phyloP scores from a whole-genome alignment of 805 yeast genomes.

The Ogataea corticis region DNA sequence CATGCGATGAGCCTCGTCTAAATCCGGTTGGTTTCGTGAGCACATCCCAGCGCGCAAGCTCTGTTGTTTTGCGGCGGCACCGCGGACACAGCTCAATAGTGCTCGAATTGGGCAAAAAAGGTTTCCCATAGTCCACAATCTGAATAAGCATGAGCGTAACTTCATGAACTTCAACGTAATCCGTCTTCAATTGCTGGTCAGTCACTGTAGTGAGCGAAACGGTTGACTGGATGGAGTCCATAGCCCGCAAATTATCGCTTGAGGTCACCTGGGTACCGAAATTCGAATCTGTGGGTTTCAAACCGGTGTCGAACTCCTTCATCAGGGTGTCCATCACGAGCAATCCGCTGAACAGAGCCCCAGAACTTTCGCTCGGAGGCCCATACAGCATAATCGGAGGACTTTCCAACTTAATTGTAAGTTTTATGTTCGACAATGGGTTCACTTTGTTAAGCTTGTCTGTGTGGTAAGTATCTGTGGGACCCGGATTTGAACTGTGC shows the following conservation, averaged over 20 bases:
- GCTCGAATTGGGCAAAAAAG: slow-evolving; percentile 58
- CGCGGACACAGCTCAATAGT: slow-evolving; percentile 53
- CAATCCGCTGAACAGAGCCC: slow-evolving; percentile 83
- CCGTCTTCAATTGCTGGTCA: slow-evolving; percentile 24
- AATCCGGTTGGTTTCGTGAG: slow-evolving; percentile 59
- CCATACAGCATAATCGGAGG: slow-evolving; percentile 93
- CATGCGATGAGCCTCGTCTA: slow-evolving; percentile 64
- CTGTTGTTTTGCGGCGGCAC: slow-evolving; percentile 56
- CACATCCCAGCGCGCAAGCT: slow-evolving; percentile 87
- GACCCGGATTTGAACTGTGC: background rate
- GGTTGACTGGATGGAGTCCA: slow-evolving; percentile 22
- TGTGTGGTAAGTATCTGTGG: slow-evolving; percentile 29
- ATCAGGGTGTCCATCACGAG: slow-evolving; percentile 56
- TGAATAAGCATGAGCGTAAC: slow-evolving; percentile 75
- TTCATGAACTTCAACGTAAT: slow-evolving; percentile 50
- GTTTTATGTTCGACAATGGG: slow-evolving; percentile 32
- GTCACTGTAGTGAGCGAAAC: slow-evolving; percentile 26
- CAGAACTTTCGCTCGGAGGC: slow-evolving; percentile 71
- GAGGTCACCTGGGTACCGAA: background rate
- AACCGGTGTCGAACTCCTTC: slow-evolving; percentile 6
- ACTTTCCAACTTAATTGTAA: slow-evolving; percentile 72
- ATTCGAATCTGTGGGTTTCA: slow-evolving; percentile 2
- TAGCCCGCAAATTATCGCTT: background rate
- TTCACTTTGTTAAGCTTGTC: slow-evolving; percentile 25
- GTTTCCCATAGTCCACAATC: slow-evolving; percentile 62